Base-by-base conservation (phyloP, 176 grass and related monocot species). In the Guadua angustifolia region DNA sequence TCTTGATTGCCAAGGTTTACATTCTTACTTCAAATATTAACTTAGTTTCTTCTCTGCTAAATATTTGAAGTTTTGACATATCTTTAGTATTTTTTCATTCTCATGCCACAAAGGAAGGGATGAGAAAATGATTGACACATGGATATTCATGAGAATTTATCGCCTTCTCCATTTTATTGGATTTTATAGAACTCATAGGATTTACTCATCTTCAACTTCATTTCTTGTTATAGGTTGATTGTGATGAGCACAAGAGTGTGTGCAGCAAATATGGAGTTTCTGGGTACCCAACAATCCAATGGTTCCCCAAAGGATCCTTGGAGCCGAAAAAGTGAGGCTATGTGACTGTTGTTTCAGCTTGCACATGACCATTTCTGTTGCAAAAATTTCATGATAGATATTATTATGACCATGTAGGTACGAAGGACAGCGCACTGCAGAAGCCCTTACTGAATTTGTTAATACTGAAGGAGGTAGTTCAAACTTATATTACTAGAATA, bases 251-350 rank as follows among this genome's bases (percentile, higher is more conserved):
- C 64, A 96, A 96, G 84, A 89, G 83, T 81, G 45, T 96, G 50
- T 96, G 94, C 83, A 88, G 91, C 91, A 96, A 96, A 77, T 91
- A 93, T 86, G 94, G 94, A 67, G 91, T 96, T 78, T 79, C 88
- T 75, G 94, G 94, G 18, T 96, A 96, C 62, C 94, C 94, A 86
- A 96, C 94, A 86, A 85, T 96, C 73, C 94, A 96, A 38, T 96
- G 94, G 94, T 96, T 96, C 40, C 86, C 94, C 16, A 93, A 96
- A 85, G 94, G 94, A 51, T 96, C 94, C 36, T 86, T 93, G 84
- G 94, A 96, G 22, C 84, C 94, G 22, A 97, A 91, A 80, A 97
- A 88, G 94, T 96, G 66, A 84, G 88, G 42, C 66, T 52, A 21
- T 4, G 16, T 33, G 7, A 26, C 32, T 72, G 47, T 69, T 81